Base-by-base conservation (phyloP, 768 basidiomycete species). In the Leccinellum albellum region DNA sequence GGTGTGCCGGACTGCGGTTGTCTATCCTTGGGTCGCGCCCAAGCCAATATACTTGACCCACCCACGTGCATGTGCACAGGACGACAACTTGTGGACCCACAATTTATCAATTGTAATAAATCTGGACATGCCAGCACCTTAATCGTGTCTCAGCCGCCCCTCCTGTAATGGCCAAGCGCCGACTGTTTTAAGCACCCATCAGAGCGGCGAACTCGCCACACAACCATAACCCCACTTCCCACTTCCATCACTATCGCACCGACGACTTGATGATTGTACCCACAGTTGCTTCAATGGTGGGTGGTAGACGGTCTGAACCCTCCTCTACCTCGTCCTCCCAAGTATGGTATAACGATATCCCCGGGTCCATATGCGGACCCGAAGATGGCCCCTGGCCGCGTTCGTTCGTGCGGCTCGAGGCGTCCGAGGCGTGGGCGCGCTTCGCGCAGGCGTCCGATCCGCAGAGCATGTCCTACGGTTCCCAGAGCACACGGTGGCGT, bases 331-430 rank as follows among this genome's bases (percentile, higher is more conserved):
- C 66, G 23, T 58, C 66, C 26, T 67, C 67, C 8, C 79, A 77
- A 72, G 82, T 81, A 13, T 82, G 81, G 67, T 70, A 79, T 60
- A 79, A 85, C 56, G 85, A 86, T 61, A 83, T 86, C 12, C 83
- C 82, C 21, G 84, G 85, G 14, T 79, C 80, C 29, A 74, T 85
- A 32, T 84, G 83, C 65, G 81, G 78, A 6, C 82, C 85, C 47
- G 82, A 86, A 57, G 85, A 87, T 44, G 84, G 81, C 5, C 81
- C 82, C 33, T 86, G 85, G 84, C 85, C 85, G 6, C 79, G 82
- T 51, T 69, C 82, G 10, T 87, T 83, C 63, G 77, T 77, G 54
- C 73, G 78, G 21, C 75, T 87, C 15, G 70, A 75, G 20, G 75
- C 81, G 45, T 61, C 74, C n/a, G 79, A 81, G 44, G 71, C 86